Percentiles rank a stretch among this genome's conserved stretches.
Evolutionary conservation across 768 basidiomycete genomes (phyloP).

Genomic region (Nevesoporus exiguus): DNA sequence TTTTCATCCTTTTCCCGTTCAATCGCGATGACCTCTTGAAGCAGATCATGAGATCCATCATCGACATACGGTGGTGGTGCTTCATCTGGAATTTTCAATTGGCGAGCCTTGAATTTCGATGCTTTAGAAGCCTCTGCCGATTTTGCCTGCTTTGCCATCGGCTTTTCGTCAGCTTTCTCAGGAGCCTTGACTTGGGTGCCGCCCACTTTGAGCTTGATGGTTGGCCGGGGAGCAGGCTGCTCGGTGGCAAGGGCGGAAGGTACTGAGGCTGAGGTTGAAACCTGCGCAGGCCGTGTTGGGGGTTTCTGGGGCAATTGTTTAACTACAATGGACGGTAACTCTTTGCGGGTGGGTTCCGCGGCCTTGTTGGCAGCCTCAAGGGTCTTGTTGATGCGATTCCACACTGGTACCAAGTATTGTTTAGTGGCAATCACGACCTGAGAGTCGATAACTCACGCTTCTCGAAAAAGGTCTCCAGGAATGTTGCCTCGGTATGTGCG

Average conservation of each 20-base stretch:
- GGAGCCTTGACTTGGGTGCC: conserved; percentile 35
- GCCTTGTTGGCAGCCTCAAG: conserved; percentile 62
- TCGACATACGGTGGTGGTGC: conserved; percentile 69
- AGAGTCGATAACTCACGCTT: conserved; percentile 55
- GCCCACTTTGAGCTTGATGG: conserved; percentile 69
- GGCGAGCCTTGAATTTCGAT: conserved; percentile 40
- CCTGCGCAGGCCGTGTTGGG: conserved; percentile 8
- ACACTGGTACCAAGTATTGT: conserved; percentile 51
- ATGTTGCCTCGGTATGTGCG: conserved; percentile 71
- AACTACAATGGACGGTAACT: conserved; percentile 25
- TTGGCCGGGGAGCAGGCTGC: conserved; percentile 47
- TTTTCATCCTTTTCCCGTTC: conserved; percentile 63
- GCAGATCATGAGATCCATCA: conserved; percentile 77
- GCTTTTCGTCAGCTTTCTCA: conserved; percentile 28
- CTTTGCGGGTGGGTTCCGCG: conserved; percentile 21
- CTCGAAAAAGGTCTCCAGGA: conserved; percentile 79
- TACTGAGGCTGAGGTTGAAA: conserved; percentile 11
- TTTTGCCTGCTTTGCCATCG: conserved; percentile 24
- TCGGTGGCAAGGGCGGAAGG: conserved; percentile 16
- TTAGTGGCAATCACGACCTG: conserved; percentile 7
- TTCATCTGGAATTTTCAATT: conserved; percentile 41
- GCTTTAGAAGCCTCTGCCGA: conserved; percentile 33
- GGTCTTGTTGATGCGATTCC: conserved; percentile 84
- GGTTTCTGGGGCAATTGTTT: conserved; percentile 22
- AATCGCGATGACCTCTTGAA: conserved; percentile 80